Evolutionary conservation across 2,329 filamentous ascomycete species (phyloP).

Genomic region (Penicillium sp.): DNA sequence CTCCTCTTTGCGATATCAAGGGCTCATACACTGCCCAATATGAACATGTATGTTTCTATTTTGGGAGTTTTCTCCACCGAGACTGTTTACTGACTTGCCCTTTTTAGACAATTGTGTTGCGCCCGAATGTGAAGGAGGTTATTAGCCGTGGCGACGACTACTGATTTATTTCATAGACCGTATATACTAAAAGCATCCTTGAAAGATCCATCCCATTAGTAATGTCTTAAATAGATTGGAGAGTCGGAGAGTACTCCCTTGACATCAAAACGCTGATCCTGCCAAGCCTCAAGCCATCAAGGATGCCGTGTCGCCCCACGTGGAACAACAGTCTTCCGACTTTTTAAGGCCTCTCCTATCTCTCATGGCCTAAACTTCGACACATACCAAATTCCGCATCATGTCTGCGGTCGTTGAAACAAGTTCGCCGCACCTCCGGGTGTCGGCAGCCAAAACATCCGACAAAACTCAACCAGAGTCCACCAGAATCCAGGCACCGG

Average conservation of each 20-base stretch:
- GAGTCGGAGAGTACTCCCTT: not conserved
- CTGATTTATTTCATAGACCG: constrained; percentile 44
- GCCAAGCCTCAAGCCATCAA: constrained; percentile 19
- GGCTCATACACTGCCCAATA: constrained; percentile 92
- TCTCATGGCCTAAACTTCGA: constrained; percentile 7
- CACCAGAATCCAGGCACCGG: constrained; percentile 30
- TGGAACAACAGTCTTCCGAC: constrained; percentile 33
- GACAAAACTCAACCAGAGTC: constrained; percentile 18
- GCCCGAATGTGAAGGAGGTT: constrained; percentile 80
- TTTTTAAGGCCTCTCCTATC: constrained; percentile 15
- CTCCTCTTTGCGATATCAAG: constrained; percentile 85
- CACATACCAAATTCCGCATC: constrained; percentile 18
- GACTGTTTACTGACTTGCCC: constrained; percentile 13
- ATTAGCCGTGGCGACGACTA: constrained; percentile 84
- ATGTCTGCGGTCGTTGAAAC: constrained; percentile 33
- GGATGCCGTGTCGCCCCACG: constrained; percentile 34
- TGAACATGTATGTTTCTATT: constrained; percentile 71
- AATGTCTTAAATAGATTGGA: not conserved
- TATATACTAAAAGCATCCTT: constrained; percentile 9
- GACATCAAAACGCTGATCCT: constrained; percentile 7
- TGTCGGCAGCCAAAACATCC: constrained; percentile 30
- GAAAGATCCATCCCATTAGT: constrained; percentile 2
- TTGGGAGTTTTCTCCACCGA: not conserved
- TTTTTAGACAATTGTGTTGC: constrained; percentile 67
- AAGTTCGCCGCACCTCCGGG: constrained; percentile 33